Conservation (phyloP, 352 stramenopile genomes). For the Stephanocyclus meneghinianus region DNA sequence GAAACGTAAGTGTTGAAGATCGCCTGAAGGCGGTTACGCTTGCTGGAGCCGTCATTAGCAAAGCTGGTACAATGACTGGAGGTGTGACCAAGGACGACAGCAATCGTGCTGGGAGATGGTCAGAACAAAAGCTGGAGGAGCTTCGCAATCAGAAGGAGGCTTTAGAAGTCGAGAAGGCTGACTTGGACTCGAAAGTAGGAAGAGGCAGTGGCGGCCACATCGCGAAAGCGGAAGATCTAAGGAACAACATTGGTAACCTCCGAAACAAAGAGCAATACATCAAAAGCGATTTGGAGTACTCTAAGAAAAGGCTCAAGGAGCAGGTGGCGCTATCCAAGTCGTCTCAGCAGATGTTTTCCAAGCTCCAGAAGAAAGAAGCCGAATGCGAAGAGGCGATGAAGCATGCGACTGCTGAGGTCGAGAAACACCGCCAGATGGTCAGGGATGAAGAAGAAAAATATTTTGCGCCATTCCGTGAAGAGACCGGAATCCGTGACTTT, state of each 20-base stretch:
- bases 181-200: constrained; percentile 58
- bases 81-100: constrained; percentile 88
- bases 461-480: constrained; percentile 72
- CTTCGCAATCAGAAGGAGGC: constrained; percentile 87
- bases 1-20: constrained; percentile 28
- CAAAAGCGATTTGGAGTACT: constrained; percentile 78
- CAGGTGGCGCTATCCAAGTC: constrained; percentile 70
- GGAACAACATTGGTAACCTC: constrained; percentile 71
- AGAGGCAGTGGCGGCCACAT: constrained; percentile 38
- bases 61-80: constrained; percentile 97
- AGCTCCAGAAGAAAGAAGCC: constrained; percentile 60
- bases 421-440: constrained; percentile 61
- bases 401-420: constrained; percentile 58
- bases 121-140: constrained; percentile 89
- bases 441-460: constrained; percentile 77
- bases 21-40: constrained; percentile 87
- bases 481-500: constrained; percentile 78
- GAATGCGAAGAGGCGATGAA: constrained; percentile 61
- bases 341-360: constrained; percentile 54
- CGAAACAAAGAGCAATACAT: constrained; percentile 72
- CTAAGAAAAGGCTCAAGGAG: constrained; percentile 68
- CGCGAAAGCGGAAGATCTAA: constrained; percentile 69
- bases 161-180: constrained; percentile 74
- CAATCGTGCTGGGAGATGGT: constrained; percentile 88
- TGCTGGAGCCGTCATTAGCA: constrained; percentile 94